Evolutionary conservation across 2,329 filamentous ascomycete species (phyloP).

Genomic region (Epichloe elymi): DNA sequence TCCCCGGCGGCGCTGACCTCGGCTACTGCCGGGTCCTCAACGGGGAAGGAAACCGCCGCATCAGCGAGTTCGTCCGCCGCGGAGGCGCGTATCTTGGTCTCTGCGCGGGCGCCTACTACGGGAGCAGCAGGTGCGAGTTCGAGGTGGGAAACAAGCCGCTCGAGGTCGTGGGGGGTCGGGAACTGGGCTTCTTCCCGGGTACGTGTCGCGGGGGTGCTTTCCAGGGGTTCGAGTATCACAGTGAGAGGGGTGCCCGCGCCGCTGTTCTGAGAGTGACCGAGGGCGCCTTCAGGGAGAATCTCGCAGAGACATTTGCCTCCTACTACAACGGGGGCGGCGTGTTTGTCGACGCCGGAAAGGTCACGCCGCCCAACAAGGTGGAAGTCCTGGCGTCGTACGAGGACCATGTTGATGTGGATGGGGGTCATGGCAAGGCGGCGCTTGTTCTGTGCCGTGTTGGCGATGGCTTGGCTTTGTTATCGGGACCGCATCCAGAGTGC

Average conservation of each 20-base stretch:
- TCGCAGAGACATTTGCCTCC: conserved; percentile 52
- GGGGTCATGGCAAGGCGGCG: conserved; percentile 61
- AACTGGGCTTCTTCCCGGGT: conserved; percentile 80
- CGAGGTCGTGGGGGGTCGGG: conserved; percentile 74
- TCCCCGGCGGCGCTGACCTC: conserved; percentile 88
- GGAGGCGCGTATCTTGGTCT: conserved; percentile 83
- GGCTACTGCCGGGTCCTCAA: conserved; percentile 83
- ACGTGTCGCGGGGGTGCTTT: conserved; percentile 85
- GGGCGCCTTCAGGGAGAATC: conserved; percentile 39
- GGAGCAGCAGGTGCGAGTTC: conserved; percentile 70
- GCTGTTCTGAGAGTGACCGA: conserved; percentile 53
- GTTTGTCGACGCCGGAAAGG: conserved; percentile 65
- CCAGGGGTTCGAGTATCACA: conserved; percentile 78
- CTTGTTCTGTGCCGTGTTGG: conserved; percentile 75
- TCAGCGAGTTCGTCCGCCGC: conserved; percentile 70
- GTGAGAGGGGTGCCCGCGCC: conserved; percentile 70
- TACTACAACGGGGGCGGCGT: conserved; percentile 95
- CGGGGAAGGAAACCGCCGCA: conserved; percentile 73
- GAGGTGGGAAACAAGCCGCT: conserved; percentile 67
- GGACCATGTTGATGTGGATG: conserved; percentile 61
- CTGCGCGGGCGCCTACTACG: conserved; percentile 93
- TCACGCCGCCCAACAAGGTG: conserved; percentile 51
- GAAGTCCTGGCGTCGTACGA: conserved; percentile 73
- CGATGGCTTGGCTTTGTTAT: conserved; percentile 65
- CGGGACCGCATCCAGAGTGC: conserved; percentile 84